phyloP scores from a whole-genome alignment of 345 rosid genomes.

The Cardiospermum halicacabum region DNA sequence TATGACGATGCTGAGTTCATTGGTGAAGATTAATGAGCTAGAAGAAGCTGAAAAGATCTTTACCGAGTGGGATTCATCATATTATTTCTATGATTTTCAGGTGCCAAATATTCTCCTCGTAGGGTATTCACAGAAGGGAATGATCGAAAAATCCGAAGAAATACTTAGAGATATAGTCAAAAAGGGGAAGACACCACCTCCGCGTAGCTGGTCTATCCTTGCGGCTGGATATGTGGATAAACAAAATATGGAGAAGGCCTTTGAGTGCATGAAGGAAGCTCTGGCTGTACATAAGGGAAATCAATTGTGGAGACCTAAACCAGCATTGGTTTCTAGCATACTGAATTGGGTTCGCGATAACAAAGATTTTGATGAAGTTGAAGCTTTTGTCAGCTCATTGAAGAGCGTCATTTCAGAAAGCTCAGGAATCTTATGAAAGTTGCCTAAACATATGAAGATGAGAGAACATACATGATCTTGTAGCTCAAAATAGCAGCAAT shows the following conservation, averaged over 20 bases:
- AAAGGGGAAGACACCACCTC: constrained; percentile 25
- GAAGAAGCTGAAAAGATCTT: constrained; percentile 37
- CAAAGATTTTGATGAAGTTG: constrained; percentile 23
- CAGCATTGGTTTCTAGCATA: constrained; percentile 24
- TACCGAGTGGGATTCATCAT: constrained; percentile 36
- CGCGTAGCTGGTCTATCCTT: constrained; percentile 43
- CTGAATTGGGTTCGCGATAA: constrained; percentile 42
- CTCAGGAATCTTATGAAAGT: too few relatives aligned
- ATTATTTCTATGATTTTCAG: constrained; percentile 30
- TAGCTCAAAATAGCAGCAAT: too few relatives aligned
- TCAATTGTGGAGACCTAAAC: constrained; percentile 35
- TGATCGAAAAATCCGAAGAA: constrained; percentile 34
- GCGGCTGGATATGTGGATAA: constrained; percentile 29
- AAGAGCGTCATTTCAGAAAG: constrained; percentile 17
- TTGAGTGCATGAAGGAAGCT: constrained; percentile 40
- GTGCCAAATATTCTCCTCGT: constrained; percentile 45
- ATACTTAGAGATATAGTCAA: constrained; percentile 23
- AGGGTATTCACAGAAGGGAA: constrained; percentile 32
- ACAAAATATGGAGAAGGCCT: constrained; percentile 41
- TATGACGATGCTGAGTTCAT: constrained; percentile 31
- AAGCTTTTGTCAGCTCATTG: constrained; percentile 26
- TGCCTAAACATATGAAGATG: constrained; percentile 7
- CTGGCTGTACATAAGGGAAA: constrained; percentile 29
- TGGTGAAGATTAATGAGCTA: constrained; percentile 34
- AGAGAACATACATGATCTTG: not conserved